Percentiles rank a stretch among this genome's conserved stretches.
These are phyloP conservation scores for Penicillium alfredii DNA, from an alignment of 495 filamentous ascomycete genomes.

Conservation along the genomic window DNA sequence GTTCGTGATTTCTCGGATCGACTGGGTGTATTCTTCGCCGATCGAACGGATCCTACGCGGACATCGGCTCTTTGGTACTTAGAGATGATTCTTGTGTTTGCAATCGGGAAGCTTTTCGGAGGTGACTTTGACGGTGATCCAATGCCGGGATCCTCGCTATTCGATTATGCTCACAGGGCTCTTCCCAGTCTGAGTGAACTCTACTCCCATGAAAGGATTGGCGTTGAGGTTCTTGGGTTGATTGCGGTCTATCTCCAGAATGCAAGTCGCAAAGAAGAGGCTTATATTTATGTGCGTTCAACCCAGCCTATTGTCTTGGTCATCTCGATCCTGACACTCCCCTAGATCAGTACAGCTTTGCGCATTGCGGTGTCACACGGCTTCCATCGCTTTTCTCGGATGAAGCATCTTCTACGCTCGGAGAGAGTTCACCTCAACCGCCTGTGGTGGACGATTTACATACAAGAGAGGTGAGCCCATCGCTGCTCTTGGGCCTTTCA, in stretches of 20 bases:
- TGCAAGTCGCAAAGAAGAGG: conserved; percentile 3
- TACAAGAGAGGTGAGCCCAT: conserved; percentile 6
- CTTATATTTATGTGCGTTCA: conserved; percentile 4
- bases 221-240: conserved; percentile 4
- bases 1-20: conserved; percentile 6
- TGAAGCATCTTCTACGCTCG: conserved; percentile 3
- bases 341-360: conserved; percentile 2
- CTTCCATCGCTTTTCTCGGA: conserved; percentile 1
- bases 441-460: conserved; percentile 8
- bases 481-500: neutral
- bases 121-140: neutral
- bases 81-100: conserved; percentile 3
- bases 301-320: no score
- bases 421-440: conserved; percentile 2
- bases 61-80: conserved; percentile 1
- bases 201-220: conserved; percentile 1
- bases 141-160: neutral
- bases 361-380: conserved; percentile 3
- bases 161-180: neutral
- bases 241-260: conserved; percentile 7
- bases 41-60: neutral
- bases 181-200: neutral
- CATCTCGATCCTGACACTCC: neutral
- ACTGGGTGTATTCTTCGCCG: conserved; percentile 1
- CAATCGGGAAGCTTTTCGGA: conserved; percentile 5